These are phyloP conservation scores for Zasmidium cellare DNA, from an alignment of 2,329 filamentous ascomycete species.

Conservation along the genomic window DNA sequence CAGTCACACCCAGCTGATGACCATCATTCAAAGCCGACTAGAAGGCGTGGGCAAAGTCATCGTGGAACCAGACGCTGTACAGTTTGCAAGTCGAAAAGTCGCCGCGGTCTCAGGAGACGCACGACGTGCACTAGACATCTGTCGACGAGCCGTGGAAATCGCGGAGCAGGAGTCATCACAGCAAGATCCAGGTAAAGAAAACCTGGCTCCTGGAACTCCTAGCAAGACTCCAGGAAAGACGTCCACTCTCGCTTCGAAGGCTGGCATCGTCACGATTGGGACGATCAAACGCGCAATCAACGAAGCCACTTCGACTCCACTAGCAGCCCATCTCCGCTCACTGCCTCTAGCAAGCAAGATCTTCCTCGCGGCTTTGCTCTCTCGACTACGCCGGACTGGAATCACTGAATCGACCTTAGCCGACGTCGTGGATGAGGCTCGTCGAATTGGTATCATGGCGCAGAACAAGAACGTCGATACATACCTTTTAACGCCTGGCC, in stretches of 20 bases:
- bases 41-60: conserved; percentile 80
- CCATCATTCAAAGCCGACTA: conserved; percentile 92
- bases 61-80: conserved; percentile 88
- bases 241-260: conserved; percentile 36
- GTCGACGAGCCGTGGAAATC: conserved; percentile 89
- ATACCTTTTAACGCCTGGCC: conserved; percentile 54
- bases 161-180: conserved; percentile 69
- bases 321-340: conserved; percentile 83
- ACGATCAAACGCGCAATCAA: conserved; percentile 93
- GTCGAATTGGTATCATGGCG: conserved; percentile 63
- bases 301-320: conserved; percentile 87
- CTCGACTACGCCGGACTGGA: conserved; percentile 77
- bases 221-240: conserved; percentile 55
- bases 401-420: conserved; percentile 84
- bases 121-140: conserved; percentile 89
- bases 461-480: conserved; percentile 61
- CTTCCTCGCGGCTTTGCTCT: conserved; percentile 78
- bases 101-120: conserved; percentile 95
- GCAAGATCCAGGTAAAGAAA: conserved; percentile 31
- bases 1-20: conserved; percentile 95
- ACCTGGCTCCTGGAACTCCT: conserved; percentile 58
- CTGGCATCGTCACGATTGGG: conserved; percentile 76
- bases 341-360: conserved; percentile 82
- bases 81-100: conserved; percentile 95
- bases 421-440: conserved; percentile 85